A percentile compares a stretch with the other conserved stretches of the same genome.
These are phyloP conservation scores for Diaporthe velutina DNA, from an alignment of 2,329 filamentous ascomycete genomes.

Conservation along the genomic window DNA sequence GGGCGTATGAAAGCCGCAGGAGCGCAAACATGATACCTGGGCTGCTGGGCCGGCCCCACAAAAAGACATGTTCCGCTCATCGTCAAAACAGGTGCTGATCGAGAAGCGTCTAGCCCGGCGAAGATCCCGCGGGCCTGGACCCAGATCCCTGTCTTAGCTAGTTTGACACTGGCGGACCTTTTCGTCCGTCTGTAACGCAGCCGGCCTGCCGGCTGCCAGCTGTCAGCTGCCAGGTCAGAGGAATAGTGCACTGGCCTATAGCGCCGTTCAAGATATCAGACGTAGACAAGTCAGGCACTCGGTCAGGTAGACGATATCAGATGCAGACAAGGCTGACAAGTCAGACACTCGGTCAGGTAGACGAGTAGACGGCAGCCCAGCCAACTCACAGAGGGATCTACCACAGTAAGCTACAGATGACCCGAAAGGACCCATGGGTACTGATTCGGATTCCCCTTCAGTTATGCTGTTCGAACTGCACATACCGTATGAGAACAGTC, in stretches of 20 bases:
- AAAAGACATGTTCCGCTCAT: constrained; percentile 29
- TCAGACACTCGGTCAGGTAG: too few species aligned
- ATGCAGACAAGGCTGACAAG: too few species aligned
- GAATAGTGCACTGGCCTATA: too few species aligned
- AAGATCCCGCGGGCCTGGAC: constrained; percentile 26
- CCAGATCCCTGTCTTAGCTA: constrained; percentile 5
- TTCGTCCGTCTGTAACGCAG: not conserved
- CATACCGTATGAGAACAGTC: not conserved
- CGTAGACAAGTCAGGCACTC: not conserved
- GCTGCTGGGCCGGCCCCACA: constrained; percentile 16
- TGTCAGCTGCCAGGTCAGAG: not conserved
- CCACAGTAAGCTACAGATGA: too few species aligned
- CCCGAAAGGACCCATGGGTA: too few species aligned
- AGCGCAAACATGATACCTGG: constrained; percentile 4
- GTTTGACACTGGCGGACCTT: constrained; percentile 15
- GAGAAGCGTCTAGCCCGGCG: constrained; percentile 22
- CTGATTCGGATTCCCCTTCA: not conserved
- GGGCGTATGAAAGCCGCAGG: constrained; percentile 8
- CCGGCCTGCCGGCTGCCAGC: constrained; percentile 14
- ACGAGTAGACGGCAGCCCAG: too few species aligned
- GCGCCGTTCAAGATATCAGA: not conserved
- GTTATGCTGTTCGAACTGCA: not conserved
- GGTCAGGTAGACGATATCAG: too few species aligned
- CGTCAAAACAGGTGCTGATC: constrained; percentile 27
- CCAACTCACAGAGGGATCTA: too few species aligned